phyloP scores from a whole-genome alignment of 352 stramenopile species.

The Aphanomyces euteiches region DNA sequence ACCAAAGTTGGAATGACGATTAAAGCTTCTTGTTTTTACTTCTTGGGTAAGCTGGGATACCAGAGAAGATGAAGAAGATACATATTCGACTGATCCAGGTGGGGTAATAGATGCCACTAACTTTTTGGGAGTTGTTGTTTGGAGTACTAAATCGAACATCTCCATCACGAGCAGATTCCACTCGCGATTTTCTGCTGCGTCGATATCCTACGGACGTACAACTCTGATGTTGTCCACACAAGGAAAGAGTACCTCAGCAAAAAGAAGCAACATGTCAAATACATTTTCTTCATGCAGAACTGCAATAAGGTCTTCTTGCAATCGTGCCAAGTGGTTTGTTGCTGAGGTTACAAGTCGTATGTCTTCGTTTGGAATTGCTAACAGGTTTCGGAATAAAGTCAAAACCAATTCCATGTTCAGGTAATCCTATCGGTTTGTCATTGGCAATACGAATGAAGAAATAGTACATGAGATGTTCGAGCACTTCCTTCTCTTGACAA shows the following conservation, averaged over 20 bases:
- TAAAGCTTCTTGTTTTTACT: conserved; percentile 43
- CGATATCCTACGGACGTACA: conserved; percentile 54
- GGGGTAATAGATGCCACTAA: conserved; percentile 46
- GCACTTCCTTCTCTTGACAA: conserved; percentile 57
- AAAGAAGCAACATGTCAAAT: conserved; percentile 84
- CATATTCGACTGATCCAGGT: background rate
- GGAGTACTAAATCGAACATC: conserved; percentile 79
- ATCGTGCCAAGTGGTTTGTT: conserved; percentile 65
- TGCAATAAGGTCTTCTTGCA: conserved; percentile 79
- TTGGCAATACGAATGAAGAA: background rate
- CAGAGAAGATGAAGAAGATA: conserved; percentile 28
- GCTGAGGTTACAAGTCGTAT: conserved; percentile 71
- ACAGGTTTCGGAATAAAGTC: conserved; percentile 76
- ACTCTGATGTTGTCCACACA: background rate
- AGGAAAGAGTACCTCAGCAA: conserved; percentile 48
- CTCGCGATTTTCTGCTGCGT: conserved; percentile 75
- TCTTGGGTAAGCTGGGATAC: conserved; percentile 51
- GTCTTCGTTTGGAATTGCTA: conserved; percentile 82
- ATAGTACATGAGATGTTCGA: conserved; percentile 45
- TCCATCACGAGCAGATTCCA: conserved; percentile 88
- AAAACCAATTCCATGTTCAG: conserved; percentile 86
- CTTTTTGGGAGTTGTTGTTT: conserved; percentile 61
- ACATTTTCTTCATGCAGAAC: conserved; percentile 77
- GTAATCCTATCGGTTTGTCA: conserved; percentile 46
- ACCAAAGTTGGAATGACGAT: conserved; percentile 81